Evolutionary conservation across 805 yeast species (phyloP), one percentile per base, ranked within the genome.

Genomic region (Teunomyces gatunensis): DNA sequence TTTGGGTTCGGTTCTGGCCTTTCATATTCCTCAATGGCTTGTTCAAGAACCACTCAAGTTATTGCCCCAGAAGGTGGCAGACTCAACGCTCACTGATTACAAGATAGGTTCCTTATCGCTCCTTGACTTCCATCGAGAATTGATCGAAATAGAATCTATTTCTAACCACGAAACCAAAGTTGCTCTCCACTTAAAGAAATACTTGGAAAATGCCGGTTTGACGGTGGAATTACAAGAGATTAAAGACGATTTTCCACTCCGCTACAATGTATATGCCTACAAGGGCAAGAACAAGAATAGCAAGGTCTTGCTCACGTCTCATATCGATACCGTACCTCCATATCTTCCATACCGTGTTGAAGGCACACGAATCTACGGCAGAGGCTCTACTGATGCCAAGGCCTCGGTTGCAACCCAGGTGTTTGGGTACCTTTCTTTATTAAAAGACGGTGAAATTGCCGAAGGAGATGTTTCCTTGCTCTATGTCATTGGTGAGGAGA

Each of bases 271-370:
- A 32, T 84, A 78, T 55, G 87, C 87, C 4, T 84, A 81, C 56
- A 50, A 63, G 6, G 82, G 83, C 1, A 47, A 54, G 1, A 57
- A 58, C 15, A 69, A 81, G 48, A 59, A 78, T 53, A 74, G 83
- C 11, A 69, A 62, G 44, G 77, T 81, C 3, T 56, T 83, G 34
- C 55, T 84, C 18, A 81, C 87, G 1, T 78, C 87, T 10, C 90
- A 84, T 56, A 77, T 84, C 32, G 90, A 84, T 56, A 84, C 89
- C 0, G 90, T 84, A 9, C 89, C 89, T 10, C 88, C 89, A 0
- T 83, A 56, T 55, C 60, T 83, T 44, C 77, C 76, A 2, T 84
- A 84, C 60, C 55, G 56, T 2, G 61, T 74, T 10, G 67, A 73
- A 10, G 83, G 79, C 2, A 69, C 75, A 40, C 61, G 62, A 23